Evolutionary conservation across 768 basidiomycete species (phyloP).

Genomic region (Pleurotus tuoliensis): DNA sequence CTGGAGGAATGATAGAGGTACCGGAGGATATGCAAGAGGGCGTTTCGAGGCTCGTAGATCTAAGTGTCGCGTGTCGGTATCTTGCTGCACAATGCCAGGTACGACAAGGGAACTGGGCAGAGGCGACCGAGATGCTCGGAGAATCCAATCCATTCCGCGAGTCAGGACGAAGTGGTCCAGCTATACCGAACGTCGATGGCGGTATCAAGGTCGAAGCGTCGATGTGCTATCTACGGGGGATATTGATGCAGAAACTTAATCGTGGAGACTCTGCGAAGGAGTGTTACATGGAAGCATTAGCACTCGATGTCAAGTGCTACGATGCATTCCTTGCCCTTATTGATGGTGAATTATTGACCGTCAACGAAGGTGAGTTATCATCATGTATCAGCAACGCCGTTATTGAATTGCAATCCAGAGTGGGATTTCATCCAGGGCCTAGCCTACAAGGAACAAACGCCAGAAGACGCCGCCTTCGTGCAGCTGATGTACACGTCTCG

Average conservation of each 20-base stretch:
- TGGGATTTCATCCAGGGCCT: conserved; percentile 94
- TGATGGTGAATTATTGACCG: conserved; percentile 92
- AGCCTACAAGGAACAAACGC: conserved; percentile 76
- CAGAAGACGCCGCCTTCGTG: conserved; percentile 88
- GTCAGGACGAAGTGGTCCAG: conserved; percentile 61
- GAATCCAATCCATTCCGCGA: conserved; percentile 86
- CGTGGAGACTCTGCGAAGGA: conserved; percentile 88
- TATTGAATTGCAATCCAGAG: conserved; percentile 44
- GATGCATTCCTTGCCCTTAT: conserved; percentile 91
- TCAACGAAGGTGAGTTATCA: conserved; percentile 77
- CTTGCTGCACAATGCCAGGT: conserved; percentile 94
- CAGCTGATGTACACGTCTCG: conserved; percentile 90
- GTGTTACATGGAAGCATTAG: conserved; percentile 93
- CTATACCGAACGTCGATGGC: conserved; percentile 81
- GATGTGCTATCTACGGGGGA: conserved; percentile 91
- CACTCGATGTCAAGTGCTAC: conserved; percentile 94
- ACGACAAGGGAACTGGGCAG: conserved; percentile 87
- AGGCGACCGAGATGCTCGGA: conserved; percentile 90
- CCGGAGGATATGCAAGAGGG: conserved; percentile 60
- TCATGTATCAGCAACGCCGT: neutral
- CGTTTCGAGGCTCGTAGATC: conserved; percentile 81
- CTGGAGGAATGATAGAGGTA: conserved; percentile 67
- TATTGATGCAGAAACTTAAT: conserved; percentile 92
- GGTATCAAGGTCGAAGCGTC: conserved; percentile 98
- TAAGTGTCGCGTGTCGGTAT: conserved; percentile 94